phyloP scores from a whole-genome alignment of 169 alveolate species.

The Eimeria maxima region DNA sequence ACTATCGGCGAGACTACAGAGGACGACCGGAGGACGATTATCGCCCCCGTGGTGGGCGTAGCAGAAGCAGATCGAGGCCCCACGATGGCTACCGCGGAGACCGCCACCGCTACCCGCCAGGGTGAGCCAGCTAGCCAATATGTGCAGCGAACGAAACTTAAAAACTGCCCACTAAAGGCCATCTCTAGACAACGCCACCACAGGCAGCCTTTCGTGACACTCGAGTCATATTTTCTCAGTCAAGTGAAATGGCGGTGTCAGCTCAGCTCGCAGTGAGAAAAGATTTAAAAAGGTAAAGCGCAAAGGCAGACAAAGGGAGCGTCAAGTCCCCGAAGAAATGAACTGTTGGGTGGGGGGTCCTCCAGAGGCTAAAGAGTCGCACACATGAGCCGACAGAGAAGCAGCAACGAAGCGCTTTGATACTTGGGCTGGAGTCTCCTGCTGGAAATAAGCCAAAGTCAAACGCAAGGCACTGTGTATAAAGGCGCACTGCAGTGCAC shows the following conservation, averaged over 20 bases:
- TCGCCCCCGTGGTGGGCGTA: constrained; percentile 55
- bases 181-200: neutral
- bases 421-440: neutral
- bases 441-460: constrained; percentile 55
- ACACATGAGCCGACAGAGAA: constrained; percentile 3
- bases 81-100: constrained; percentile 73
- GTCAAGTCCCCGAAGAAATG: constrained; percentile 24
- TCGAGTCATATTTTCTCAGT: constrained; percentile 1
- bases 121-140: constrained; percentile 49
- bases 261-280: constrained; percentile 13
- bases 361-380: constrained; percentile 63
- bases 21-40: constrained; percentile 29
- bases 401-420: constrained; percentile 28
- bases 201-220: neutral
- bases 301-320: constrained; percentile 1
- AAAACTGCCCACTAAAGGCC: neutral
- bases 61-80: constrained; percentile 79
- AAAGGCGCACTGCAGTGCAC: neutral
- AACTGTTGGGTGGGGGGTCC: neutral
- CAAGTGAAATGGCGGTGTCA: constrained; percentile 38
- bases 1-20: constrained; percentile 49
- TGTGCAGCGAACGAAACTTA: neutral
- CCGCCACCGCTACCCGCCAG: constrained; percentile 71
- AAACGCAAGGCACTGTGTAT: constrained; percentile 34
- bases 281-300: neutral